Percentiles rank a stretch among this genome's conserved stretches.
Evolutionary conservation across 352 stramenopile genomes (phyloP).

Genomic region (Pythium apleroticum): DNA sequence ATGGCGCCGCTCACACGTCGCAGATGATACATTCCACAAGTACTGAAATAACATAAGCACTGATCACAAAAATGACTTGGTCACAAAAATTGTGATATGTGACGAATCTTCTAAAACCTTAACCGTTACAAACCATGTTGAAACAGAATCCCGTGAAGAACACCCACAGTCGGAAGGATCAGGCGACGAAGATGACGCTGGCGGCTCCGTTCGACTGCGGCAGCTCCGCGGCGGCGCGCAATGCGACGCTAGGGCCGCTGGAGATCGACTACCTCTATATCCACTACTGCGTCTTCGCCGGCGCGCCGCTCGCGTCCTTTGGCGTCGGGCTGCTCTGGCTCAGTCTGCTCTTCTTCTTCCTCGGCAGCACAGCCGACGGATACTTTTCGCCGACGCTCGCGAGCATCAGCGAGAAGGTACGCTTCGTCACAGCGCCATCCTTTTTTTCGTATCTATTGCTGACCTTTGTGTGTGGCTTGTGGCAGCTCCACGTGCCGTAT

Average conservation of each 20-base stretch:
- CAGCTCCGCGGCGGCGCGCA: conserved; percentile 31
- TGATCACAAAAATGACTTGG: not conserved
- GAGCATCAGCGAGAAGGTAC: conserved; percentile 92
- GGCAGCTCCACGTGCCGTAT: conserved; percentile 74
- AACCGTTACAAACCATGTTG: conserved; percentile 20
- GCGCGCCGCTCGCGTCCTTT: conserved; percentile 49
- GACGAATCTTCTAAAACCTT: not conserved
- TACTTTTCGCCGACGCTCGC: conserved; percentile 97
- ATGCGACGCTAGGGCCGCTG: conserved; percentile 70
- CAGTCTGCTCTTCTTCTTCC: conserved; percentile 76
- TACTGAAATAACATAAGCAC: not conserved
- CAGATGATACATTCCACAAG: not conserved
- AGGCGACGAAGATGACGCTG: not conserved
- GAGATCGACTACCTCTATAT: conserved; percentile 79
- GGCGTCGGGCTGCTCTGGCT: conserved; percentile 66
- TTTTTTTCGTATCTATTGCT: conserved; percentile 4
- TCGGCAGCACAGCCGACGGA: conserved; percentile 96
- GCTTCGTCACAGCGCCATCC: conserved; percentile 3
- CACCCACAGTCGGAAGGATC: not conserved
- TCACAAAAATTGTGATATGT: conserved; percentile 4
- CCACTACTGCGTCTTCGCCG: conserved; percentile 67
- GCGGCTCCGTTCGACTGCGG: conserved; percentile 22
- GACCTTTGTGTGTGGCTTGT: not conserved
- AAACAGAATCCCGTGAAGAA: conserved; percentile 7
- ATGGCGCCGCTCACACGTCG: not conserved